phyloP scores from a whole-genome alignment of 2,329 filamentous ascomycete genomes.

The Pseudocercospora musae region DNA sequence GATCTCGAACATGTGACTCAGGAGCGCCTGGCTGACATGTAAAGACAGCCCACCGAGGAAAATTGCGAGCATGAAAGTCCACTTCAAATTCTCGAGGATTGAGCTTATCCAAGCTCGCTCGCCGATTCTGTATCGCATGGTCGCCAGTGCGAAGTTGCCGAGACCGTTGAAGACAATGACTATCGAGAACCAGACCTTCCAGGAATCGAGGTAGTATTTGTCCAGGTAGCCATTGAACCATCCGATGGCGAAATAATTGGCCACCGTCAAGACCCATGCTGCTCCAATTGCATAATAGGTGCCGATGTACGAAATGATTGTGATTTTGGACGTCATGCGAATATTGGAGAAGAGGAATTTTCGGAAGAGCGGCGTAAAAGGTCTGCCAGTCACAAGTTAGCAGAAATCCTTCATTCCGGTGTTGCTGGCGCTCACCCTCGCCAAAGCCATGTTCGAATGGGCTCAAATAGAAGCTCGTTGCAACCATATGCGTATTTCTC shows the following conservation, averaged over 20 bases:
- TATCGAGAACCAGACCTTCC: conserved; percentile 61
- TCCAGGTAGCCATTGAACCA: conserved; percentile 67
- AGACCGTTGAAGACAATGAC: conserved; percentile 63
- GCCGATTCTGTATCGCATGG: conserved; percentile 60
- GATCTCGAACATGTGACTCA: conserved; percentile 80
- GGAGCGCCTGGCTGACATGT: conserved; percentile 74
- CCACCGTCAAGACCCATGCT: conserved; percentile 62
- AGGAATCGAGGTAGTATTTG: conserved; percentile 66
- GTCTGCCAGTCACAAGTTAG: conserved; percentile 40
- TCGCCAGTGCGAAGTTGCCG: conserved; percentile 59
- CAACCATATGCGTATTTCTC: conserved; percentile 72
- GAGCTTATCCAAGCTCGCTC: conserved; percentile 51
- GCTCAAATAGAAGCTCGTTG: conserved; percentile 68
- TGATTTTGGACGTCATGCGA: conserved; percentile 64
- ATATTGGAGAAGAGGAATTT: conserved; percentile 61
- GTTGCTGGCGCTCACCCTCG: conserved; percentile 26
- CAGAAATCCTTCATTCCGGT: background rate
- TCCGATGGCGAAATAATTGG: conserved; percentile 70
- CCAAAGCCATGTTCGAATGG: conserved; percentile 59
- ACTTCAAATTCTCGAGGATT: conserved; percentile 59
- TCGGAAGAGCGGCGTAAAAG: conserved; percentile 63
- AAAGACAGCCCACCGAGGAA: conserved; percentile 80
- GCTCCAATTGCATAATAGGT: conserved; percentile 70
- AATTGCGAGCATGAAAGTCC: conserved; percentile 66
- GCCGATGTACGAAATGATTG: conserved; percentile 67